A percentile compares a stretch with the other conserved stretches of the same genome.
These are phyloP conservation scores for Dichotomocladium elegans DNA, from an alignment of 371 early-diverging fungal genomes.

Conservation along the genomic window DNA sequence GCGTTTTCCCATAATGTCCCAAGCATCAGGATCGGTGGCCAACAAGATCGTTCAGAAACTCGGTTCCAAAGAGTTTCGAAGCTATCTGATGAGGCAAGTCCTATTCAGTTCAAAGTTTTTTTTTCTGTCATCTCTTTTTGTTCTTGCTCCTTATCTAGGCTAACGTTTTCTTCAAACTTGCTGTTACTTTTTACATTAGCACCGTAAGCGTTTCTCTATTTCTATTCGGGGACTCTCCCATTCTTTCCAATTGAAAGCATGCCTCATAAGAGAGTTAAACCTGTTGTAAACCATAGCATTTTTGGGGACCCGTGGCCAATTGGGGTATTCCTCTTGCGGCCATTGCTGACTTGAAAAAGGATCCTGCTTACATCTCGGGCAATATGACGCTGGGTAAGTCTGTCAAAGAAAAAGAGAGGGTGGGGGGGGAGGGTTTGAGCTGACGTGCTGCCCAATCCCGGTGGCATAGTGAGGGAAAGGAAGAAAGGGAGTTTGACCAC, in stretches of 20 bases:
- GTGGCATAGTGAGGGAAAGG: too few relatives aligned
- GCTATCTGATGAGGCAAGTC: constrained; percentile 73
- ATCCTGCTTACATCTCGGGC: constrained; percentile 89
- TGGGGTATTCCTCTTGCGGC: constrained; percentile 98
- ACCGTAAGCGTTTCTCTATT: constrained; percentile 28
- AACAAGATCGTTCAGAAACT: constrained; percentile 53
- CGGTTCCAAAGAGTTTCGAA: constrained; percentile 69
- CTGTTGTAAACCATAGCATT: constrained; percentile 67
- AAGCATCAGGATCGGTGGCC: constrained; percentile 53
- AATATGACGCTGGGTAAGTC: constrained; percentile 86
- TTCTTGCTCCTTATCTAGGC: background rate
- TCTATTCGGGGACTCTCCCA: background rate
- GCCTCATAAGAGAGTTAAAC: too few relatives aligned
- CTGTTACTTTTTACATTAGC: constrained; percentile 22
- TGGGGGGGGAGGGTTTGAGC: background rate
- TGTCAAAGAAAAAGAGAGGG: background rate
- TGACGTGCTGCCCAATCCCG: too few relatives aligned
- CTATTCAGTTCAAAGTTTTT: too few relatives aligned
- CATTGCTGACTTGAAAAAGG: constrained; percentile 88
- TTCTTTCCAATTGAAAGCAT: too few relatives aligned
- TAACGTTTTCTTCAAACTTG: background rate
- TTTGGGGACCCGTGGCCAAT: constrained; percentile 94
- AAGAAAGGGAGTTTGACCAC: background rate
- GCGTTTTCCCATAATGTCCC: constrained; percentile 42
- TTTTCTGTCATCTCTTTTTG: background rate